Evolutionary conservation across 805 yeast genomes (phyloP).

Genomic region (Lachancea sp.): DNA sequence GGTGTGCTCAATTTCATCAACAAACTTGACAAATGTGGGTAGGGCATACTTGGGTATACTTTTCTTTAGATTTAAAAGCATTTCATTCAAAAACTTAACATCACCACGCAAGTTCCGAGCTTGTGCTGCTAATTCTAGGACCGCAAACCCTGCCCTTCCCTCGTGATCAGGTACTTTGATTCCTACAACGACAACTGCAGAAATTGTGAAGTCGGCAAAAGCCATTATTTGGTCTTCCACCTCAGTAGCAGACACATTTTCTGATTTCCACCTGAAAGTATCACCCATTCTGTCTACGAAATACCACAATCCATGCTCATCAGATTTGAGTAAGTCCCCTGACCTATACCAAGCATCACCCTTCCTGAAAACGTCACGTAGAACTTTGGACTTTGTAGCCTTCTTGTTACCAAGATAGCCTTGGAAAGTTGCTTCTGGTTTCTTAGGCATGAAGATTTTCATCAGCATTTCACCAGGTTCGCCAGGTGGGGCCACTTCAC

Average conservation of each 20-base stretch:
- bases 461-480: constrained; percentile 88
- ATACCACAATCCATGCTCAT: constrained; percentile 61
- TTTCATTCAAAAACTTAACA: constrained; percentile 32
- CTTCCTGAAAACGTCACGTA: constrained; percentile 63
- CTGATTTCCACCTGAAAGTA: constrained; percentile 95
- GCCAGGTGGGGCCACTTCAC: constrained; percentile 45
- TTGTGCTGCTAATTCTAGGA: constrained; percentile 47
- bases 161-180: constrained; percentile 79
- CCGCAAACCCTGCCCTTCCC: constrained; percentile 91
- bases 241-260: constrained; percentile 88
- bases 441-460: constrained; percentile 57
- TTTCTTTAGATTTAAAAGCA: constrained; percentile 34
- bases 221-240: constrained; percentile 67
- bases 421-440: constrained; percentile 73
- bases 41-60: constrained; percentile 78
- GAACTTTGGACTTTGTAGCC: constrained; percentile 73
- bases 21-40: constrained; percentile 75
- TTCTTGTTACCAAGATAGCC: constrained; percentile 78
- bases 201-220: constrained; percentile 34
- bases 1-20: constrained; percentile 51
- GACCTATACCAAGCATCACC: constrained; percentile 91
- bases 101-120: constrained; percentile 16
- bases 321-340: constrained; percentile 74
- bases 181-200: constrained; percentile 82
- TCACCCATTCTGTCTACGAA: constrained; percentile 93